Percentiles rank a stretch among this genome's conserved stretches.
Evolutionary conservation across 2,329 filamentous ascomycete genomes (phyloP).

Genomic region (Hymenoscyphus fructigenus): DNA sequence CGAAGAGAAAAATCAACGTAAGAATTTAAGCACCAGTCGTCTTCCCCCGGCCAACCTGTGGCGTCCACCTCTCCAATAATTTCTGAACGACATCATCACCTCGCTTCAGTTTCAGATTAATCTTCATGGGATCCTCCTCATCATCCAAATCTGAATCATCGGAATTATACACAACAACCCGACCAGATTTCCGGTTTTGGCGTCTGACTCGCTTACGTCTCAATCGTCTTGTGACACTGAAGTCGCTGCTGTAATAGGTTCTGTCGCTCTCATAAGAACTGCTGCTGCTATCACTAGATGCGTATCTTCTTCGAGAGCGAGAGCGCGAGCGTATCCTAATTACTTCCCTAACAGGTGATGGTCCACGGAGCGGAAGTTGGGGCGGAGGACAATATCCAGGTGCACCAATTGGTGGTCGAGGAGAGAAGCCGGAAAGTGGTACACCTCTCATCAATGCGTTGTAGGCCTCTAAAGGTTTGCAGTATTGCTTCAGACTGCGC

Average conservation of each 20-base stretch:
- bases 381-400: not conserved
- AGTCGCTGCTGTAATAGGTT: constrained; percentile 9
- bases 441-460: constrained; percentile 14
- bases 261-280: not conserved
- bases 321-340: not conserved
- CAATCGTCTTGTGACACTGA: constrained; percentile 13
- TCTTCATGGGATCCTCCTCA: constrained; percentile 19
- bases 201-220: constrained; percentile 6
- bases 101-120: constrained; percentile 18
- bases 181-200: not conserved
- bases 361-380: not conserved
- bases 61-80: constrained; percentile 23
- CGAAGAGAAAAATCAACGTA: not conserved
- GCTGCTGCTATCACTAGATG: constrained; percentile 13
- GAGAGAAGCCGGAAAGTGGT: not conserved
- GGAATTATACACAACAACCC: not conserved
- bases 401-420: not conserved
- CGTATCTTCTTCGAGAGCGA: not conserved
- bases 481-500: constrained; percentile 16
- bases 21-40: constrained; percentile 6
- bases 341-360: not conserved
- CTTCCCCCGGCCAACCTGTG: constrained; percentile 2
- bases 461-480: constrained; percentile 18
- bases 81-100: constrained; percentile 24
- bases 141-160: constrained; percentile 12